Evolutionary conservation across 495 filamentous ascomycete species (phyloP), one percentile per base, ranked within the genome.

Genomic region (Penicillium roqueforti): DNA sequence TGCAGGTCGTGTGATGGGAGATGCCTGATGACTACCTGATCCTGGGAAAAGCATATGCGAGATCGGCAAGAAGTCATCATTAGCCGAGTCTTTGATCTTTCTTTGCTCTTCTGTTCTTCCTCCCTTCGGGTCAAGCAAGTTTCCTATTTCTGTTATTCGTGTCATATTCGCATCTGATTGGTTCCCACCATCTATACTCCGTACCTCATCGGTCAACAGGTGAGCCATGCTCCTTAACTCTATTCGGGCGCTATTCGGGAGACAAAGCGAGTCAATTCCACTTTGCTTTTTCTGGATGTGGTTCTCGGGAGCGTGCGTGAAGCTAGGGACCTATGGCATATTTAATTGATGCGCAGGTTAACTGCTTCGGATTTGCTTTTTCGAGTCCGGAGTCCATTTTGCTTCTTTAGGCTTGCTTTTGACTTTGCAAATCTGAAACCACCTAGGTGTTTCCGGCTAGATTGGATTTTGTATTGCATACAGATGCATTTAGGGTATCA

Each of bases 1-100:
- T 52, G 50, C 50, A 52, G 50, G 50, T 52, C 50, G 50, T 52
- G 50, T 52, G 50, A 52, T 52, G 50, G 37, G 40, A 44, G 40
- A 52, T 52, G 39, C 50, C 50, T 52, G 50, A 44, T 52, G 50
- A 52, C 50, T 52, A 52, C 50, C 40, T 44, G 50, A 52, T 52
- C 37, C 18, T 42, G 13, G 25, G 25, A 32, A 36, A 51, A 42
- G 47, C 43, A 34, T 37, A 52, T 36, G 50, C 20, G 25, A 50
- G 47, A 50, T 50, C 47, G 34, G 18, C 34, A 20, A 23, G 29
- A 20, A 23, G 29, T 52, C 29, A 34, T 32, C 18, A 34, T 28
- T 52, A 52, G 29, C 29, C 50, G 50, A 44, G 29, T 8, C 38
- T 34, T 34, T 20, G 40, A 34, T 25, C 19, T 36, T 52, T 43